These are phyloP conservation scores for Teunomyces barrocoloradensis DNA, from an alignment of 805 yeast species.

Conservation along the genomic window DNA sequence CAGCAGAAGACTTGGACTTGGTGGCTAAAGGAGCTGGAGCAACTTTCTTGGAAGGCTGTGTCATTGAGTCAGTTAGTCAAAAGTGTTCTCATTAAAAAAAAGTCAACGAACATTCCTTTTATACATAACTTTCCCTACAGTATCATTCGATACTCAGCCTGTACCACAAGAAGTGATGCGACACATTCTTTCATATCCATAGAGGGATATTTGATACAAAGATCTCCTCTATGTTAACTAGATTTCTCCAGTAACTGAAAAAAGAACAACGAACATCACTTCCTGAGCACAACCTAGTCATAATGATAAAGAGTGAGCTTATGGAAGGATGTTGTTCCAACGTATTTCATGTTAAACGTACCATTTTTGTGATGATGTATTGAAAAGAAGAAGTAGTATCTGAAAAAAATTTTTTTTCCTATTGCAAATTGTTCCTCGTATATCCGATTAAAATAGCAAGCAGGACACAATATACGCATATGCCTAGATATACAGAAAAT, in stretches of 20 bases:
- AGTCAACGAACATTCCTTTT: constrained; percentile 14
- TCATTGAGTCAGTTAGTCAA: constrained; percentile 17
- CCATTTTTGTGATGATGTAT: constrained; percentile 9
- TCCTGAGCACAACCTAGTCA: constrained; percentile 14
- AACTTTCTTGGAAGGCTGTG: constrained; percentile 36
- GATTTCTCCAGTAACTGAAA: not conserved
- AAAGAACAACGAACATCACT: constrained; percentile 13
- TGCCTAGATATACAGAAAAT: not conserved
- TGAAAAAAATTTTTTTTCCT: not conserved
- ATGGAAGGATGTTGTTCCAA: constrained; percentile 19
- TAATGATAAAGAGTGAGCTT: constrained; percentile 9
- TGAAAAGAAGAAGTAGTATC: not conserved
- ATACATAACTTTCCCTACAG: constrained; percentile 20
- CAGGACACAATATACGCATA: not conserved
- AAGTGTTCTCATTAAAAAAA: constrained; percentile 10
- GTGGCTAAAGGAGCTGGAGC: constrained; percentile 48
- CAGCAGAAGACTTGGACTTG: constrained; percentile 27
- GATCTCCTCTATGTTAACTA: not conserved
- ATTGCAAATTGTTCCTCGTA: too few species aligned
- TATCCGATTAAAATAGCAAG: not conserved
- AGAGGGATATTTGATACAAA: not conserved
- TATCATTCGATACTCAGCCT: constrained; percentile 24
- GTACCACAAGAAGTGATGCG: constrained; percentile 21
- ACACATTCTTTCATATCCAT: constrained; percentile 10
- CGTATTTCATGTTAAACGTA: constrained; percentile 13